Conservation (phyloP, 768 basidiomycete genomes). For the Mycena belliarum region DNA sequence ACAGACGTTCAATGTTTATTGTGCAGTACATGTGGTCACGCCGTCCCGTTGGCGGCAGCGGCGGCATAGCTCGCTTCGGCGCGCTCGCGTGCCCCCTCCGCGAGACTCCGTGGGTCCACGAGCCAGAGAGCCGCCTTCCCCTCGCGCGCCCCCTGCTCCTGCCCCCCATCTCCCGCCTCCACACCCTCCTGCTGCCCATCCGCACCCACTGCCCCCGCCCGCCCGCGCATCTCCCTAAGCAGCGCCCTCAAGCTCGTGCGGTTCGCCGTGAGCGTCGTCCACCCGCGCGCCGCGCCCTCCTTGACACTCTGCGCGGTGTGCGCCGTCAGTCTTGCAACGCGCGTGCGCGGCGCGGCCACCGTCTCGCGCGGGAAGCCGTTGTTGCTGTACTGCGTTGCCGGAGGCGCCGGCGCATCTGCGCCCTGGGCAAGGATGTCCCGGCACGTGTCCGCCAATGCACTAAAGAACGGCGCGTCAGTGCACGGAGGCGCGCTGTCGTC, state of each 20-base stretch:
- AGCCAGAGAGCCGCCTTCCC: conserved; percentile 58
- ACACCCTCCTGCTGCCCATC: conserved; percentile 28
- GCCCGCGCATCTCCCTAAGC: conserved; percentile 70
- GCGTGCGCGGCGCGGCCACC: conserved; percentile 52
- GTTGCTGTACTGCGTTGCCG: conserved; percentile 8
- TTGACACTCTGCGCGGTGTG: conserved; percentile 79
- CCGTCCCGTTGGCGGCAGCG: neutral
- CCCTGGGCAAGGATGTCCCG: conserved; percentile 45
- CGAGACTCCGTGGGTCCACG: conserved; percentile 77
- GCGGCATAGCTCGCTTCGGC: neutral
- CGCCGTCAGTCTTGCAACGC: conserved; percentile 63
- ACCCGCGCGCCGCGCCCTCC: conserved; percentile 64
- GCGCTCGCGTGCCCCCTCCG: conserved; percentile 52
- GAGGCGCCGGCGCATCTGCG: neutral
- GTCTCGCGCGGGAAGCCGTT: conserved; percentile 36
- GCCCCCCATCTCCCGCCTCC: conserved; percentile 28
- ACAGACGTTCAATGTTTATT: too few species aligned
- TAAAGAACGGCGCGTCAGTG: conserved; percentile 42
- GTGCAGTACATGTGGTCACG: too few species aligned
- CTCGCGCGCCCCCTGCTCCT: conserved; percentile 8
- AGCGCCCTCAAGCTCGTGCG: conserved; percentile 74
- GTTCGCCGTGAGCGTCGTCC: conserved; percentile 92
- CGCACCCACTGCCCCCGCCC: conserved; percentile 34
- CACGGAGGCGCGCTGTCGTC: conserved; percentile 11
- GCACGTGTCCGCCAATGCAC: conserved; percentile 53